These are phyloP conservation scores for Phylloporus sp. DNA, from an alignment of 768 basidiomycete genomes.

Conservation along the genomic window DNA sequence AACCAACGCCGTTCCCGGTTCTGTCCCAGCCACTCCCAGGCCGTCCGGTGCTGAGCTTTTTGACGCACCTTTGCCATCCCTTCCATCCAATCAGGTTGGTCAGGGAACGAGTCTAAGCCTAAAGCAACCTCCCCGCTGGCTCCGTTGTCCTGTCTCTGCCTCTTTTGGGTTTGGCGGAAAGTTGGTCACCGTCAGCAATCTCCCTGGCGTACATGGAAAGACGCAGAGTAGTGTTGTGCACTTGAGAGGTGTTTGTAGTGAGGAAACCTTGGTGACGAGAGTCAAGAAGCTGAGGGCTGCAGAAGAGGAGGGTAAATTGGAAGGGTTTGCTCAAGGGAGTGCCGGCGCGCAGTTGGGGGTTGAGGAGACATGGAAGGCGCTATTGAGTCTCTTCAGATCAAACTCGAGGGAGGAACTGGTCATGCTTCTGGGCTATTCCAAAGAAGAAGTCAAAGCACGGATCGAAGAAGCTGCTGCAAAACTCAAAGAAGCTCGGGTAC, in stretches of 20 bases:
- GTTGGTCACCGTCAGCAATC: conserved; percentile 74
- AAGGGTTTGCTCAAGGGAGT: conserved; percentile 64
- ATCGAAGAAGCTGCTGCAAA: conserved; percentile 80
- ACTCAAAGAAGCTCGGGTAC: conserved; percentile 45
- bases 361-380: conserved; percentile 75
- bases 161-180: conserved; percentile 93
- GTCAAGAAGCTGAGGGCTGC: conserved; percentile 64
- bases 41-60: conserved; percentile 74
- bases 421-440: conserved; percentile 87
- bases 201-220: conserved; percentile 69
- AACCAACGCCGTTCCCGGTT: conserved; percentile 49
- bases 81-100: conserved; percentile 46
- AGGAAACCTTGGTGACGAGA: conserved; percentile 66
- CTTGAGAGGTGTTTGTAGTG: conserved; percentile 71
- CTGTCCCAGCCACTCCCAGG: conserved; percentile 42
- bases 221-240: conserved; percentile 81
- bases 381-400: conserved; percentile 83
- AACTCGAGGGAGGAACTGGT: conserved; percentile 89
- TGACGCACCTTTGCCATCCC: conserved; percentile 45
- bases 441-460: conserved; percentile 71
- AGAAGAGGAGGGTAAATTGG: conserved; percentile 51
- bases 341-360: conserved; percentile 26
- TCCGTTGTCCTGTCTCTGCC: conserved; percentile 72
- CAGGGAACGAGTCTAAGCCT: conserved; percentile 63
- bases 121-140: conserved; percentile 95